These are phyloP conservation scores for Aphanomyces astaci DNA, from an alignment of 352 stramenopile species.

Conservation along the genomic window DNA sequence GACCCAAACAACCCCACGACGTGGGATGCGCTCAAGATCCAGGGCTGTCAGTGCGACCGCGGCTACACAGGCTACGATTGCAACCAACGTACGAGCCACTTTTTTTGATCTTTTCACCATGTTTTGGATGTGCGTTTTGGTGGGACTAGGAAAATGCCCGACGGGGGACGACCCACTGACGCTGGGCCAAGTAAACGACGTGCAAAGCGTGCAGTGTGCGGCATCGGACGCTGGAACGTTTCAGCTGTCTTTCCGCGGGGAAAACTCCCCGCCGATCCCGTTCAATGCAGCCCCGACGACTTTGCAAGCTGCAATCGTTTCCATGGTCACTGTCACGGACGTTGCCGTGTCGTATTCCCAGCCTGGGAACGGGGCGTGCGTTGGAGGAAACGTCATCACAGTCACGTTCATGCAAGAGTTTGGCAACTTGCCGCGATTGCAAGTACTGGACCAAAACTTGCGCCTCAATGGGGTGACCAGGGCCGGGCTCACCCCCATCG, in stretches of 20 bases:
- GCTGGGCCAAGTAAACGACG: conserved; percentile 66
- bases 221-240: conserved; percentile 50
- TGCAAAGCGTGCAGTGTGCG: conserved; percentile 68
- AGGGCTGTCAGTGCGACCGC: conserved; percentile 86
- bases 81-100: conserved; percentile 26
- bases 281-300: conserved; percentile 35
- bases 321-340: conserved; percentile 43
- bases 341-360: conserved; percentile 38
- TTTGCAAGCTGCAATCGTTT: conserved; percentile 51
- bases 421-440: conserved; percentile 41
- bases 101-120: no score
- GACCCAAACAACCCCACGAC: conserved; percentile 59
- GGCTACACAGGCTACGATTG: conserved; percentile 89
- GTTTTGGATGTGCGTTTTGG: no score
- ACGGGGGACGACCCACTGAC: conserved; percentile 82
- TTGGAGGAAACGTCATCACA: conserved; percentile 42
- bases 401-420: conserved; percentile 47
- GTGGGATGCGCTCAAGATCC: conserved; percentile 69
- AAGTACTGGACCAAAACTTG: conserved; percentile 33
- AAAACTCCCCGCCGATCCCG: conserved; percentile 42
- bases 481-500: conserved; percentile 34
- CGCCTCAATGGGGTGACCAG: conserved; percentile 28
- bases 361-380: conserved; percentile 25
- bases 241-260: conserved; percentile 48
- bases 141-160: conserved; percentile 58